Evolutionary conservation across 148 eudicot genomes (phyloP).

Genomic region (Nyssa sinensis): DNA sequence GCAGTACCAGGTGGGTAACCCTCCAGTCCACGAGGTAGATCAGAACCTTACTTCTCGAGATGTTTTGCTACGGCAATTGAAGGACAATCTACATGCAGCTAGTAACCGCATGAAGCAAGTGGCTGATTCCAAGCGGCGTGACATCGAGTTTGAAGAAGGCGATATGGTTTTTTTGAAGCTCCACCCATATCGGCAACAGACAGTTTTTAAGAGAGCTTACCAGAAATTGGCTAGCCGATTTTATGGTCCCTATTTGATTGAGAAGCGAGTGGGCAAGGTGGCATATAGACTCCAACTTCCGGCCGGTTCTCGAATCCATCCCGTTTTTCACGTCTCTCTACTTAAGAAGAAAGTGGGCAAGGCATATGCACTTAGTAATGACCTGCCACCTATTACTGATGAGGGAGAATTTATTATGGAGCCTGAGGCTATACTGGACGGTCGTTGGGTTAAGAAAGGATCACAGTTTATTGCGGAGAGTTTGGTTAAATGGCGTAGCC

Average conservation of each 20-base stretch:
- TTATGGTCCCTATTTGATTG: neutral
- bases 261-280: neutral
- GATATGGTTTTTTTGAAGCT: neutral
- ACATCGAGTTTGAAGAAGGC: neutral
- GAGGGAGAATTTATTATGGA: neutral
- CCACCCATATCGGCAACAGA: neutral
- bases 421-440: neutral
- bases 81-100: neutral
- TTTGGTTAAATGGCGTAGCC: neutral
- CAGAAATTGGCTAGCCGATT: too few species aligned
- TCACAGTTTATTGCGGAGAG: neutral
- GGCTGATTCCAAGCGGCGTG: neutral
- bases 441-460: neutral
- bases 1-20: neutral
- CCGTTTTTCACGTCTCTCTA: neutral
- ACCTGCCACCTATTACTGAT: neutral
- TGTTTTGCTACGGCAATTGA: neutral
- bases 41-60: neutral
- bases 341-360: neutral
- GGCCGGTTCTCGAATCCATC: neutral
- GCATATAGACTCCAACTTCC: conserved; percentile 5
- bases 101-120: neutral
- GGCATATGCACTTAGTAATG: neutral
- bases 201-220: neutral
- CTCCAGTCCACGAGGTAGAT: neutral